Base-by-base conservation (phyloP, 805 yeast genomes). In the Monosporozyma aerobia region DNA sequence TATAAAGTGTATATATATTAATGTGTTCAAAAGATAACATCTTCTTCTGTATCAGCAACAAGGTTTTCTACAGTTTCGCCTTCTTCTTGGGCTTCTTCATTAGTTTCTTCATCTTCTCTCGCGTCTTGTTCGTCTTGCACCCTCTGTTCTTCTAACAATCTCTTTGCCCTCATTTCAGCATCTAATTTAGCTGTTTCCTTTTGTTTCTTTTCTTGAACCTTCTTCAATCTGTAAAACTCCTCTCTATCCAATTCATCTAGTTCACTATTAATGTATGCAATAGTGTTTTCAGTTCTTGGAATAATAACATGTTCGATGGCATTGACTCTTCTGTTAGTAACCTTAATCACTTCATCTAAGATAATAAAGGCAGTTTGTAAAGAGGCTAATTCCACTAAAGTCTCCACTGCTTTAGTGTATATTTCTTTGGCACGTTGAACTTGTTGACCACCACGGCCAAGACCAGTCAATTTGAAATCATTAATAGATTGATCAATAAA, bases 371-470 rank as follows among this genome's bases (percentile, higher is more conserved):
- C 98, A 5, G 98, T 92, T 69, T 92, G 99, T 64, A 94, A 75
- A 11, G 97, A 89, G 0, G 99, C 99, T 60, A 92, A 77, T 67
- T 90, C 97, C 33, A 92, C 97, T 57, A 92, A 77, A 0, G 97
- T 90, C 71, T 94, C 98, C n/a, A 94, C 97, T 13, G 97, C 96
- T 64, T 84, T 87, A 39, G 97, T 84, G 70, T 94, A 94, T 25
- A 94, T 96, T 59, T 80, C 80, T 71, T 90, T 90, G 53, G 98
- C 97, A 70, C 85, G 85, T 70, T 87, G 96, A 51, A 92, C 95
- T 69, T 92, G 98, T 72, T 92, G 98, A 58, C 99, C 98, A 72
- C 99, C 99, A 69, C 97, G 80, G 50, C 99, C 99, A 59, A 92
- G 77, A 61, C 99, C 99, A 5, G 98, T 92, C 81, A 92, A 76